A percentile compares a stretch with the other conserved stretches of the same genome.
Conservation (phyloP, 2,329 filamentous ascomycete species). For the Ceratocystis destructans region DNA sequence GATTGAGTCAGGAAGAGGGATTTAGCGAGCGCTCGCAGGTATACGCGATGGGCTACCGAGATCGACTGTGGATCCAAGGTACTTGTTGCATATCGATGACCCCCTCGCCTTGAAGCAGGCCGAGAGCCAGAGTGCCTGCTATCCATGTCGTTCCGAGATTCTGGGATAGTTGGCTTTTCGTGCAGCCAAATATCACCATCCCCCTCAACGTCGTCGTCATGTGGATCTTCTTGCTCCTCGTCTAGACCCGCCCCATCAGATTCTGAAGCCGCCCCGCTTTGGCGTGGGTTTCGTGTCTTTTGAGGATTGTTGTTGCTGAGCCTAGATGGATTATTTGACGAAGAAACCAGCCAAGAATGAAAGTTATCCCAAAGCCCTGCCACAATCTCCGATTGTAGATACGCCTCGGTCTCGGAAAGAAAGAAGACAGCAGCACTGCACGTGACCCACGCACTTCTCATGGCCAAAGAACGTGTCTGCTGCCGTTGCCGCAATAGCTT, state of each 20-base stretch:
- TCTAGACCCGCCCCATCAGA: conserved; percentile 12
- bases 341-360: conserved; percentile 53
- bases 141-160: conserved; percentile 20
- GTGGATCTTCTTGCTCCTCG: neutral
- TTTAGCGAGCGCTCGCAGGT: conserved; percentile 54
- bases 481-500: conserved; percentile 49
- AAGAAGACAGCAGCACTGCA: conserved; percentile 80
- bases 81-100: conserved; percentile 34
- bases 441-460: conserved; percentile 82
- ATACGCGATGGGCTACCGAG: conserved; percentile 62
- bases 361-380: conserved; percentile 70
- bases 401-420: conserved; percentile 72
- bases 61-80: conserved; percentile 71
- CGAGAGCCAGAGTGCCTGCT: conserved; percentile 18
- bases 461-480: conserved; percentile 46
- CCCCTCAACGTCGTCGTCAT: conserved; percentile 8
- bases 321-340: conserved; percentile 21
- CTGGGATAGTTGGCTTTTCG: conserved; percentile 19
- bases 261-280: conserved; percentile 16
- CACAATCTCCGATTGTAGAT: conserved; percentile 82
- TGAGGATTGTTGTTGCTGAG: conserved; percentile 19
- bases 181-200: conserved; percentile 26
- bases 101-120: conserved; percentile 42
- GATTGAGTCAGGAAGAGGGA: conserved; percentile 52
- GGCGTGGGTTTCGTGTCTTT: conserved; percentile 17